Conservation (phyloP, 257 asterid genomes). For the Fraxinus cuspidata region DNA sequence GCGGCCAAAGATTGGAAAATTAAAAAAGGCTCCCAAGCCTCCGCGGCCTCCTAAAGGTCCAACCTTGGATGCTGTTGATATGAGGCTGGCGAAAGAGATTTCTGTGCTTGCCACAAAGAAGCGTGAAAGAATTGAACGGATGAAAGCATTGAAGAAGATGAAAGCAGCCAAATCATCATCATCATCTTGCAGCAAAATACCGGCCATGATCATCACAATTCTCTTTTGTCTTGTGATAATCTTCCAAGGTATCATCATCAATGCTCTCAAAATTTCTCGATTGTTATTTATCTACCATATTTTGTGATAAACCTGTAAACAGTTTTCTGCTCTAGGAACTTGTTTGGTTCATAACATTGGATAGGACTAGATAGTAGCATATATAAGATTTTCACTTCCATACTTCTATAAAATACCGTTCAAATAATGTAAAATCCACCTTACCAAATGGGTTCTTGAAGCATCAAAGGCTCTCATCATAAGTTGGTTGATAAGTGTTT, state of each 20-base stretch:
- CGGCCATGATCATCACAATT: constrained; percentile 50
- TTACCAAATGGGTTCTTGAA: not conserved
- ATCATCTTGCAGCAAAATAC: constrained; percentile 38
- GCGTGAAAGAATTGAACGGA: constrained; percentile 49
- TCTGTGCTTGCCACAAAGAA: constrained; percentile 46
- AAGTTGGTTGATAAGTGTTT: not conserved
- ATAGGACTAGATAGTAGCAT: not conserved
- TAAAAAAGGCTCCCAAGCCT: constrained; percentile 49
- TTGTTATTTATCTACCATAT: not conserved
- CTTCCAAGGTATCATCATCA: constrained; percentile 52
- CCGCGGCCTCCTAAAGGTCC: constrained; percentile 80
- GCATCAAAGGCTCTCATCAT: not conserved
- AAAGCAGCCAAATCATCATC: constrained; percentile 35
- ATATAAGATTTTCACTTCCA: too few species aligned
- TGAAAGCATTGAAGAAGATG: constrained; percentile 51
- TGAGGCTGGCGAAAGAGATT: constrained; percentile 53
- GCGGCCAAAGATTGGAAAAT: constrained; percentile 29
- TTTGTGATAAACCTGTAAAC: not conserved
- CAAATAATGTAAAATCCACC: not conserved
- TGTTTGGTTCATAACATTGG: not conserved
- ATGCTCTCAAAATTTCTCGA: not conserved
- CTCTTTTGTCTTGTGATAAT: constrained; percentile 55
- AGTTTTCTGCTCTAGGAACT: not conserved
- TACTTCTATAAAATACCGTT: not conserved
- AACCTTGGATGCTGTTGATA: constrained; percentile 53